phyloP scores from a whole-genome alignment of 2,329 filamentous ascomycete species.

The Seiridium cupressi region DNA sequence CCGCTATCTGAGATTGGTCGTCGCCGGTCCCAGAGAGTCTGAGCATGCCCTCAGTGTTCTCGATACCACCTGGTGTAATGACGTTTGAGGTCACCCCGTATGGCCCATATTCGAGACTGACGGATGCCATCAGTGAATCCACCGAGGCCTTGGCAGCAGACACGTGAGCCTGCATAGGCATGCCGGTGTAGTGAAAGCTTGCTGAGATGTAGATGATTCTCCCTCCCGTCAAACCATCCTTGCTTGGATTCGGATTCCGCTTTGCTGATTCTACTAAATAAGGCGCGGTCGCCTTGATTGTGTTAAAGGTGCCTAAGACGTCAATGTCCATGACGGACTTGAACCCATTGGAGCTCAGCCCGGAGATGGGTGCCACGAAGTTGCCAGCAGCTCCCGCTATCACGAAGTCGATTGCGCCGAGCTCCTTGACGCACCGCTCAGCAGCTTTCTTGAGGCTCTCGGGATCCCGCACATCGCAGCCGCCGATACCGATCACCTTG shows the following conservation, averaged over 20 bases:
- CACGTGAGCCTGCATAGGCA: conserved; percentile 86
- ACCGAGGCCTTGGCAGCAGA: conserved; percentile 87
- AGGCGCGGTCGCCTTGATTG: conserved; percentile 85
- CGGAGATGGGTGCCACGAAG: conserved; percentile 82
- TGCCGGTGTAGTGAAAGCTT: conserved; percentile 86
- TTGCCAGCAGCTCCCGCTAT: conserved; percentile 96
- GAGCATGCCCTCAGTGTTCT: conserved; percentile 77
- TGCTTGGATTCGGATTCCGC: conserved; percentile 56
- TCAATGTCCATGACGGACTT: conserved; percentile 96
- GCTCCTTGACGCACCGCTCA: conserved; percentile 74
- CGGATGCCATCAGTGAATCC: conserved; percentile 76
- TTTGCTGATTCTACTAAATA: conserved; percentile 74
- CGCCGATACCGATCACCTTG: conserved; percentile 83
- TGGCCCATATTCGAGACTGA: conserved; percentile 88
- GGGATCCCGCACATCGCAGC: conserved; percentile 71
- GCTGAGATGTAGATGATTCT: conserved; percentile 89
- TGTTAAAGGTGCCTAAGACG: conserved; percentile 90
- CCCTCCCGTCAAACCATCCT: conserved; percentile 69
- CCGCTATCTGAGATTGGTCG: conserved; percentile 31
- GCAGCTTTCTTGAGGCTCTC: conserved; percentile 71
- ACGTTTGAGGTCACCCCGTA: conserved; percentile 84
- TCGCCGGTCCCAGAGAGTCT: conserved; percentile 48
- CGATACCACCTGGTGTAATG: conserved; percentile 84
- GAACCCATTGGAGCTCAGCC: conserved; percentile 85
- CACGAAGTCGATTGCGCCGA: conserved; percentile 88